A percentile compares a stretch with the other conserved stretches of the same genome.
phyloP scores from a whole-genome alignment of 805 yeast genomes.

The Spathaspora passalidarum region DNA sequence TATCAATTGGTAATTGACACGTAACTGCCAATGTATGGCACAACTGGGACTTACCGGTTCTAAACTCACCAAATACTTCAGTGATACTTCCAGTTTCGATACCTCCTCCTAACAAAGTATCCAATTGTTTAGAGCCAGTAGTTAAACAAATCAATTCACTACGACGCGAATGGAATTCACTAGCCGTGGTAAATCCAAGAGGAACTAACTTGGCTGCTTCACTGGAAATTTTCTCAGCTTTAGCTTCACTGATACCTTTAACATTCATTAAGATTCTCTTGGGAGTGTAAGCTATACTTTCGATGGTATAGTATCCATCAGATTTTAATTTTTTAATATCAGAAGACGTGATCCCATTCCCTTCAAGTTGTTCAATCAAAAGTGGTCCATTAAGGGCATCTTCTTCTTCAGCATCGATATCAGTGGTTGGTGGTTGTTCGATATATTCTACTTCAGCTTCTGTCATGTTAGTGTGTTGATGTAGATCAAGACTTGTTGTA shows the following conservation, averaged over 20 bases:
- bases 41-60: constrained; percentile 96
- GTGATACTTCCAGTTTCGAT: constrained; percentile 96
- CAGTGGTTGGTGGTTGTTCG: not conserved
- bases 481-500: not conserved
- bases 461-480: constrained; percentile 6
- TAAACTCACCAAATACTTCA: constrained; percentile 93
- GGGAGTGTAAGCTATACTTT: constrained; percentile 90
- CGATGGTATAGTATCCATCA: constrained; percentile 86
- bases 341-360: constrained; percentile 78
- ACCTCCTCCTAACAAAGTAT: constrained; percentile 93
- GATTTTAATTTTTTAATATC: constrained; percentile 81
- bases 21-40: constrained; percentile 97
- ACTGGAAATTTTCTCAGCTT: constrained; percentile 78
- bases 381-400: constrained; percentile 39
- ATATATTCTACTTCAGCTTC: constrained; percentile 7
- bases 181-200: constrained; percentile 96
- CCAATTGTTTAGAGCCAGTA: constrained; percentile 92
- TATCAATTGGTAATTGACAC: constrained; percentile 91
- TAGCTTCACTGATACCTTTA: constrained; percentile 93
- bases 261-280: constrained; percentile 71
- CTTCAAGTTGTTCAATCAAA: constrained; percentile 50
- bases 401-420: constrained; percentile 28
- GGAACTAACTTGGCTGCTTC: constrained; percentile 89
- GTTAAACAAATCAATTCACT: constrained; percentile 89
- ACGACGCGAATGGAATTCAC: constrained; percentile 87